Evolutionary conservation across 2,329 filamentous ascomycete genomes (phyloP).

Genomic region (Seiridium cupressi): DNA sequence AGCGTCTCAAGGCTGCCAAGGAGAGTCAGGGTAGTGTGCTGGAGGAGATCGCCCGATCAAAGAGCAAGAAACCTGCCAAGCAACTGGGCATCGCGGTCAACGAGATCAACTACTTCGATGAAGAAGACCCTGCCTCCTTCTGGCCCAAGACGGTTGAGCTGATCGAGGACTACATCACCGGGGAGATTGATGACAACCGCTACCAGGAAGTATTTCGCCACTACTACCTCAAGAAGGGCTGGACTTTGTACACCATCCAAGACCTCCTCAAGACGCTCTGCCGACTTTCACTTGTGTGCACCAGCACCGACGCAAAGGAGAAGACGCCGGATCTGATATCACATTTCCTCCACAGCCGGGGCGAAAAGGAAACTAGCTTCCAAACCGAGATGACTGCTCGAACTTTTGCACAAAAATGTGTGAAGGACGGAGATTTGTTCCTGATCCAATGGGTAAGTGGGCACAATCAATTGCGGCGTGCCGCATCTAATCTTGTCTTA

Average conservation of each 20-base stretch:
- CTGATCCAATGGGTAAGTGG: constrained; percentile 82
- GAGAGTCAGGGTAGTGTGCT: constrained; percentile 70
- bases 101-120: constrained; percentile 73
- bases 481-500: constrained; percentile 23
- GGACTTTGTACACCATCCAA: constrained; percentile 90
- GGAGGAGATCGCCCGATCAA: constrained; percentile 71
- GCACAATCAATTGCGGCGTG: too few species aligned
- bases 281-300: constrained; percentile 78
- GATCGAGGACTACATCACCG: constrained; percentile 81
- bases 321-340: constrained; percentile 89
- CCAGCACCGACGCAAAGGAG: constrained; percentile 84
- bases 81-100: constrained; percentile 83
- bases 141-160: constrained; percentile 84
- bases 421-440: constrained; percentile 91
- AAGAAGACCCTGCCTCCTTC: constrained; percentile 64
- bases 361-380: constrained; percentile 82
- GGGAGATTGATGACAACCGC: constrained; percentile 76
- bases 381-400: constrained; percentile 86
- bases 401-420: constrained; percentile 87
- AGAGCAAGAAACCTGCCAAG: constrained; percentile 74
- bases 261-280: constrained; percentile 81
- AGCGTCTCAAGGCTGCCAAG: constrained; percentile 81
- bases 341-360: constrained; percentile 79
- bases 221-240: constrained; percentile 87
- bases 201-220: constrained; percentile 90